Base-by-base conservation (phyloP, 305 asterid species). In the Rubia occidens region DNA sequence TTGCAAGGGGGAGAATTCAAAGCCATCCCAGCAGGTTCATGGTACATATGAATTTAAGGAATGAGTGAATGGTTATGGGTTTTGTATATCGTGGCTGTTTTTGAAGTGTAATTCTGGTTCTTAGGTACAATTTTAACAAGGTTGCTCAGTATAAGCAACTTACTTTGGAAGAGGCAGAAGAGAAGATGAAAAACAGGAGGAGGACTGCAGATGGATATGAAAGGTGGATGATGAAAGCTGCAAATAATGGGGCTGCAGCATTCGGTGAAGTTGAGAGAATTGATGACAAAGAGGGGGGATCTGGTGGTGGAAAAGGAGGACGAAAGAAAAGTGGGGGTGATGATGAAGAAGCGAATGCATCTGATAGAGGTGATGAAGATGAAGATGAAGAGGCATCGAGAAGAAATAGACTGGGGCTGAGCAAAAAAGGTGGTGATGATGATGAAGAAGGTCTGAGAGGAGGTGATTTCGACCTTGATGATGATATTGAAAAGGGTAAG, bases 201-300 rank as follows among this genome's bases (percentile, higher is more conserved):
- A 94, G 85, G 85, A 94, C 96, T 67, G 97, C 97, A 63, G 99
- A 94, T 82, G 99, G 99, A 71, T 94, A 94, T 77, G 77, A 94
- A 74, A 84, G 99, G 81, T 94, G 99, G 99, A 94, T 89, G 97
- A 91, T 94, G 97, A 94, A 94, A 83, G 96, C 89, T 32, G 97
- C 96, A 75, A 87, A 82, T 68, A 86, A 84, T 78, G 99, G 99
- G 73, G 80, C 99, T 75, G 96, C 99, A 40, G 93, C 96, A 68
- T 94, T 94, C 74, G 97, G 99, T 77, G 99, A 94, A 80, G 89
- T 81, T 71, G 97, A 51, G 58, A 51, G 58, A 51, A 15, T 74
- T 73, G 97, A 94, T 81, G 95, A 84, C 67, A 80, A 74, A 75
- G 96, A 94, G 80, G 75, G 80, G 78, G 89, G 82, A 72, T 78